Conservation (phyloP, 441 rosid genomes). For the Erodium chrysanthum region DNA sequence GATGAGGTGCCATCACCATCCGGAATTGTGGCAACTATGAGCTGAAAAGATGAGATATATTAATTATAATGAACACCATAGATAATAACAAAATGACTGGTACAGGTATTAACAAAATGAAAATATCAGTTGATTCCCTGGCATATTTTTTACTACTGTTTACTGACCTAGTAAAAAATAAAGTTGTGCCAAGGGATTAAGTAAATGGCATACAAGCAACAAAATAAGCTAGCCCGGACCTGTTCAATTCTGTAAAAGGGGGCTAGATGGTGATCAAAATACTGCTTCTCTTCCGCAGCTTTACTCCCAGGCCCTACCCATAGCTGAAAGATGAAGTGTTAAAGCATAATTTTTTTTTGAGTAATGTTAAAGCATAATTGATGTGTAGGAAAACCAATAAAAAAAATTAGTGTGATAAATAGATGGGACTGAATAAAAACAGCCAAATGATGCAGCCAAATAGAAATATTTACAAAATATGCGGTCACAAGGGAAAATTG, state of each 20-base stretch:
- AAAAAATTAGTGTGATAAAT: not conserved
- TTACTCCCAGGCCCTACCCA: conserved; percentile 98
- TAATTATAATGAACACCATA: not conserved
- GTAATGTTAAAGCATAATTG: too few species aligned
- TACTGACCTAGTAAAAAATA: conserved; percentile 1
- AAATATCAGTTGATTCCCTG: not conserved
- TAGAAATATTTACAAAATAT: not conserved
- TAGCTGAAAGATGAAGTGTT: conserved; percentile 45
- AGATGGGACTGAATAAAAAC: not conserved
- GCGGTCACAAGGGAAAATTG: not conserved
- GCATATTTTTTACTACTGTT: not conserved
- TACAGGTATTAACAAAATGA: not conserved
- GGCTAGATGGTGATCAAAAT: conserved; percentile 80
- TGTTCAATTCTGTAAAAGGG: conserved; percentile 98
- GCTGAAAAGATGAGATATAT: conserved; percentile 36
- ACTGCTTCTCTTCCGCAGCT: conserved; percentile 83
- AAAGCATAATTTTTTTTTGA: conserved; percentile 7
- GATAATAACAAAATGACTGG: not conserved
- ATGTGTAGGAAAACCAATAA: conserved; percentile 4
- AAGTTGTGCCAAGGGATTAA: conserved; percentile 5
- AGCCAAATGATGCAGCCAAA: not conserved
- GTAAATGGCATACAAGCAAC: conserved; percentile 7
- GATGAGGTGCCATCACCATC: conserved; percentile 40
- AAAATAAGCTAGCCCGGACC: conserved; percentile 33
- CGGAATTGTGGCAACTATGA: conserved; percentile 75